Evolutionary conservation across 2,329 filamentous ascomycete species (phyloP).

Genomic region (Mycogone perniciosa): DNA sequence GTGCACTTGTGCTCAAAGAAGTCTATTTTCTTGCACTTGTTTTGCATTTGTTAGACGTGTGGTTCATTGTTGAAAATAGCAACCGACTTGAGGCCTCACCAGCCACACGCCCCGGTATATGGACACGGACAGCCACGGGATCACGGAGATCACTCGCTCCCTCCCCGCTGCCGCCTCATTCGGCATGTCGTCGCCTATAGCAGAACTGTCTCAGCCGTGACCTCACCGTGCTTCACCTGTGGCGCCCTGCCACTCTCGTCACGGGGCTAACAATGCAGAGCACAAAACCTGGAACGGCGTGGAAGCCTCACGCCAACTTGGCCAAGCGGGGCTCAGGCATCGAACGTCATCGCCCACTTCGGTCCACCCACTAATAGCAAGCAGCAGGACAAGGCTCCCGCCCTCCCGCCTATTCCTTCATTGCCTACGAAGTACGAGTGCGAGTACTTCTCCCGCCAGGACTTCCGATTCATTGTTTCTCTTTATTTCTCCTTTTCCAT

Average conservation of each 20-base stretch:
- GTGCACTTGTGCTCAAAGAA: too few species aligned
- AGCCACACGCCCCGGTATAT: too few species aligned
- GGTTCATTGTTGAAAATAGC: neutral
- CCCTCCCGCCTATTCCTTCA: slow-evolving; percentile 2
- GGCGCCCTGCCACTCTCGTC: neutral
- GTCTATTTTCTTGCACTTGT: too few species aligned
- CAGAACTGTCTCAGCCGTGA: neutral
- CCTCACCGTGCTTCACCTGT: neutral
- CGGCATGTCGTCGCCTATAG: too few species aligned
- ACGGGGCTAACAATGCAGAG: neutral
- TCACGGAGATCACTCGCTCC: neutral
- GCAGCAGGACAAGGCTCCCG: neutral
- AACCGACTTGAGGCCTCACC: too few species aligned
- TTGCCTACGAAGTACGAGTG: neutral
- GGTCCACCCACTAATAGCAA: neutral
- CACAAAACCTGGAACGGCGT: slow-evolving; percentile 10
- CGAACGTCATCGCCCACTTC: slow-evolving; percentile 11
- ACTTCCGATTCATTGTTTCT: neutral
- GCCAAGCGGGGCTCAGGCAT: slow-evolving; percentile 12
- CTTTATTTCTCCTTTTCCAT: neutral
- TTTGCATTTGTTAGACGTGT: too few species aligned
- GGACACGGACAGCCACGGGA: neutral
- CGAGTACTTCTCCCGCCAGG: too few species aligned
- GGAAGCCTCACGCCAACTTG: slow-evolving; percentile 1
- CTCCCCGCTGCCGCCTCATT: too few species aligned